Evolutionary conservation across 192 early-diverging fungal genomes (phyloP).

Genomic region (Irineochytrium annulatum): DNA sequence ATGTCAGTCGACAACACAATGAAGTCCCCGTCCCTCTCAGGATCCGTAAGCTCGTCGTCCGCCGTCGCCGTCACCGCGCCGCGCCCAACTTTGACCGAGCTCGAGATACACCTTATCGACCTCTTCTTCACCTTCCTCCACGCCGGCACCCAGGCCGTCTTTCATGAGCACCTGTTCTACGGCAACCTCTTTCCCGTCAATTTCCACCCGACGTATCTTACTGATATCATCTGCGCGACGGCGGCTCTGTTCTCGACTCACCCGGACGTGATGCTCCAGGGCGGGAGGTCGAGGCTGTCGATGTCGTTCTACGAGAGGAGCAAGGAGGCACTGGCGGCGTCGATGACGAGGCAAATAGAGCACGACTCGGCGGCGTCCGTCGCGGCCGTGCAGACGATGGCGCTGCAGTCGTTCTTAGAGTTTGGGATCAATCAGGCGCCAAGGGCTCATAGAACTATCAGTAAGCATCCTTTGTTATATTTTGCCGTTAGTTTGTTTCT

Average conservation of each 20-base stretch:
- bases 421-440: conserved; percentile 17
- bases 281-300: not conserved
- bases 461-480: conserved; percentile 8
- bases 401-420: conserved; percentile 6
- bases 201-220: conserved; percentile 12
- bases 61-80: not conserved
- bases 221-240: conserved; percentile 10
- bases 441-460: conserved; percentile 16
- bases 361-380: not conserved
- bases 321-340: not conserved
- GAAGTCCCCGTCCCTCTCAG: not conserved
- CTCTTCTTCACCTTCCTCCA: conserved; percentile 10
- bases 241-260: conserved; percentile 12
- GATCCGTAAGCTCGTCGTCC: not conserved
- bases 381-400: conserved; percentile 13
- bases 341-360: too few species aligned
- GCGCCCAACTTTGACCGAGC: not conserved
- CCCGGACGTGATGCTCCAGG: not conserved
- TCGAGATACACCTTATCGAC: conserved; percentile 14
- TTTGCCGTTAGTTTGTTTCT: not conserved
- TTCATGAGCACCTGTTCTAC: conserved; percentile 14
- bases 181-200: conserved; percentile 3
- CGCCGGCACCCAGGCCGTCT: not conserved
- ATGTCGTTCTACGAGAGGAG: not conserved
- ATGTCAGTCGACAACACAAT: too few species aligned